Percentiles rank a stretch among this genome's conserved stretches.
Conservation (phyloP, 2,329 filamentous ascomycete genomes). For the Monascus ruber region DNA sequence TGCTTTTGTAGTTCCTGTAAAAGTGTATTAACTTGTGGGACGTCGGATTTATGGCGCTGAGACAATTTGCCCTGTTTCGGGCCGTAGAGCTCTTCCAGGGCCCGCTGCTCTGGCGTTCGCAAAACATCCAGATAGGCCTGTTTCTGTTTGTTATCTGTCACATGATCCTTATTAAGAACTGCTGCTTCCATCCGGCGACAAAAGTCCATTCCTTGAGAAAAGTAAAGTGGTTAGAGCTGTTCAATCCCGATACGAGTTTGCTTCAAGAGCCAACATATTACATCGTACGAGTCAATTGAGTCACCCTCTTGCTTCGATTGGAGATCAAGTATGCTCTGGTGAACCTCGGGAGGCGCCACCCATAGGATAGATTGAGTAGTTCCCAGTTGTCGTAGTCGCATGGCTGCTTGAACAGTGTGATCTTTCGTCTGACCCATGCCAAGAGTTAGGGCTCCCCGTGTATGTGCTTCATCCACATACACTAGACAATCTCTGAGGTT, state of each 20-base stretch:
- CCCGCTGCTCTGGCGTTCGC: conserved; percentile 44
- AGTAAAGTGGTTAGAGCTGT: conserved; percentile 46
- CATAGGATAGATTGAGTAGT: too few relatives aligned
- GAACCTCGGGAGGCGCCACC: too few relatives aligned
- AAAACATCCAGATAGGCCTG: conserved; percentile 35
- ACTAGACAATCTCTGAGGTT: conserved; percentile 51
- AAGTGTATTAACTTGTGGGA: conserved; percentile 15
- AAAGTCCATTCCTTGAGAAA: conserved; percentile 51
- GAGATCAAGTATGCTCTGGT: too few relatives aligned
- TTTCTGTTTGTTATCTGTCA: conserved; percentile 24
- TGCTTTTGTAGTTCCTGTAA: conserved; percentile 25
- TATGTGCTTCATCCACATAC: conserved; percentile 54
- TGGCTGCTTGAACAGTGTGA: too few relatives aligned
- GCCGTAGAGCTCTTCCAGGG: conserved; percentile 48
- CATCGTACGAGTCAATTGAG: background rate
- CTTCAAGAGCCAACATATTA: background rate
- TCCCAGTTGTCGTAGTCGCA: too few relatives aligned
- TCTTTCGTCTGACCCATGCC: too few relatives aligned
- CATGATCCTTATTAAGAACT: conserved; percentile 31
- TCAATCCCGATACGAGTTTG: background rate
- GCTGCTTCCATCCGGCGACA: conserved; percentile 44
- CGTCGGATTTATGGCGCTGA: conserved; percentile 13
- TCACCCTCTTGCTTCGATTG: background rate
- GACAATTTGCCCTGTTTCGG: conserved; percentile 11
- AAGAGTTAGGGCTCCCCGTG: too few relatives aligned